Conservation (phyloP, 108 stramenopile species). For the Skeletonema marinoi region DNA sequence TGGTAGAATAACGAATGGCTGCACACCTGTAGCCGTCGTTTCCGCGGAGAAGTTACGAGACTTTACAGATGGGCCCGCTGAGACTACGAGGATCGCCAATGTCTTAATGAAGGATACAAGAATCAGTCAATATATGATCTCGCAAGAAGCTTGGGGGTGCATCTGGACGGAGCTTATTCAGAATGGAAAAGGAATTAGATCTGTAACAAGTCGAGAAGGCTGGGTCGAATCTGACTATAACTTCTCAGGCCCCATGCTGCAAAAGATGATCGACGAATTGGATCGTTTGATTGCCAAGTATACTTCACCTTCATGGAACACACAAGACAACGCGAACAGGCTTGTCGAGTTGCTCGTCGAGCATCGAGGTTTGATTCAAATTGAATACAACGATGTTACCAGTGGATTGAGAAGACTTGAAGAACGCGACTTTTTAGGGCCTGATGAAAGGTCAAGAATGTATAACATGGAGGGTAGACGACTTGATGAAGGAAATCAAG, state of each 20-base stretch:
- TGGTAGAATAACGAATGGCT: constrained; percentile 6
- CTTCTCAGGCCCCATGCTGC: constrained; percentile 1
- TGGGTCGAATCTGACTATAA: background rate
- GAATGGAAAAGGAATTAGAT: constrained; percentile 5
- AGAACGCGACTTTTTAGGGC: constrained; percentile 17
- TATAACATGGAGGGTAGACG: background rate
- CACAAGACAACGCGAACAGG: background rate
- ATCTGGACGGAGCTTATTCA: constrained; percentile 1
- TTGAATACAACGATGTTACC: background rate
- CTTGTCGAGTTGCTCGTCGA: constrained; percentile 9
- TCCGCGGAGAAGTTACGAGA: constrained; percentile 13
- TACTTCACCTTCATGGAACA: background rate
- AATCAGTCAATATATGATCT: constrained; percentile 7
- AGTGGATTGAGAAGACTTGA: background rate
- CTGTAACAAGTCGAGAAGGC: background rate
- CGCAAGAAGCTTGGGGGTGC: constrained; percentile 3
- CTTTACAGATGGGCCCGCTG: constrained; percentile 4
- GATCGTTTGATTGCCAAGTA: constrained; percentile 19
- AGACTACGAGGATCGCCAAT: constrained; percentile 8
- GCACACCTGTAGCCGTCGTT: constrained; percentile 11
- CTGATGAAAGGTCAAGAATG: background rate
- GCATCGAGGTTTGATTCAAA: constrained; percentile 1
- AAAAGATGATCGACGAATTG: constrained; percentile 18
- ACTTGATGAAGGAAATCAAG: background rate
- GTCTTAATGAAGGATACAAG: background rate